Base-by-base conservation (phyloP, 1,284 basidiomycete genomes). In the Trametes sp. region DNA sequence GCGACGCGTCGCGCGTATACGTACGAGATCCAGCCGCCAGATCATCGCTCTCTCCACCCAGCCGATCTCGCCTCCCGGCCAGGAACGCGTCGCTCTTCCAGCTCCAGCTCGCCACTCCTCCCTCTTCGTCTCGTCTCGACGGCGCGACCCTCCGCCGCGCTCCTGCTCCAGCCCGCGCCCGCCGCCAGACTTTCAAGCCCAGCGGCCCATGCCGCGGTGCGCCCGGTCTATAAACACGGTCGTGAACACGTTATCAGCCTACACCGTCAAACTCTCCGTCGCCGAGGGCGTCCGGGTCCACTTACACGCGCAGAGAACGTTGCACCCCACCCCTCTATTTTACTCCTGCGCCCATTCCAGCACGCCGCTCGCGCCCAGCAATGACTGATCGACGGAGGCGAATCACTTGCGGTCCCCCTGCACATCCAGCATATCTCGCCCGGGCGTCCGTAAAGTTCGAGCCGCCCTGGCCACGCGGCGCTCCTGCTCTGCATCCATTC, bases 361-460 rank as follows among this genome's bases (percentile, higher is more conserved):
- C 57, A 49, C 2, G 33, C 44, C 28, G 14, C 53, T 55, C 41
- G 50, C 48, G 38, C 55, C 52, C 48, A 41, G 24, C 29, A 13
- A 24, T 44, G 31, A 50, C 21, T 38, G 56, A 66, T 66, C 65
- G 52, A 38, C 61, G 55, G 24, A 14, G 38, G 65, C 42, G 65
- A 66, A 66, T 66, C 65, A 9, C 33, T 23, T 23, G 42, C 10
- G 50, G 65, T 54, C 46, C 21, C 44, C 6, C 23, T 33, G 62
- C 65, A 11, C 42, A 53, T 63, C 49, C 29, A 66, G 65, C 61
- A 63, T 36, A 52, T 61, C 50, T 16, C 49, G n/a, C 61, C 65
- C 65, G 53, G 56, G 5, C 46, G 23, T 57, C 29, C 29, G 57
- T 52, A 23, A 35, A 21, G 16, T 44, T 38, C 44, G 38, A 13